Evolutionary conservation across 495 filamentous ascomycete species (phyloP), one percentile per base, ranked within the genome.

Genomic region (Annulohypoxylon nitens): DNA sequence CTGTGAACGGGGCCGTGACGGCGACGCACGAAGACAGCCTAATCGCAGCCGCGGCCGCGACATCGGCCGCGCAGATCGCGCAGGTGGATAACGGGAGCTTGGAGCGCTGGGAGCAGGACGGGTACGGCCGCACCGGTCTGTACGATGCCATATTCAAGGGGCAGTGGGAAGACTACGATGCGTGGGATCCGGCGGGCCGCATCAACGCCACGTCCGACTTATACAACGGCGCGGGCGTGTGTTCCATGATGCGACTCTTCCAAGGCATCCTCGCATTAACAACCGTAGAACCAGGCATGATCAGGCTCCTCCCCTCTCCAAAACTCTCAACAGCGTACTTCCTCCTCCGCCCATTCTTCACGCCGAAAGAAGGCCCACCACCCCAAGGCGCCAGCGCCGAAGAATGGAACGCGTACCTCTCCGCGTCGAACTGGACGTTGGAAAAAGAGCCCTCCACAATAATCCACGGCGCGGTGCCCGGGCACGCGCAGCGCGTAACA

Each of bases 231-330:
- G 90, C 93, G 9, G 93, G 94, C 4, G 90, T 91, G 1, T 97
- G 94, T 82, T 92, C 88, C 18, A 93, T 95, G 87, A 91, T 95
- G 83, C 88, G 94, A 14, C 93, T 97, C 86, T 95, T 92, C 82
- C 93, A 97, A 76, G 94, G 93, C 26, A 93, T 94, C 86, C 85
- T 97, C 12, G 90, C 91, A n/a, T 88, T 97, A 82, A 94, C 91
- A 25, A 84, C 87, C 48, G 93, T 93, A 8, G 90, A 88, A 5
- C 92, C 93, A 0, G 95, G 95, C 11, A 92, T 93, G n/a, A 85
- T 97, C 64, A 88, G 93, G 20, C 89, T 97, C 23, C 93, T 94
- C 57, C 94, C 94, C 4, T 87, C 93, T 78, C 83, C 96, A n/a
- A 87, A 87, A 55, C 88, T 92, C 23, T 90, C 93, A 30, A 97